Base-by-base conservation (phyloP, 2,329 filamentous ascomycete genomes). In the Metarhizium anisopliae region DNA sequence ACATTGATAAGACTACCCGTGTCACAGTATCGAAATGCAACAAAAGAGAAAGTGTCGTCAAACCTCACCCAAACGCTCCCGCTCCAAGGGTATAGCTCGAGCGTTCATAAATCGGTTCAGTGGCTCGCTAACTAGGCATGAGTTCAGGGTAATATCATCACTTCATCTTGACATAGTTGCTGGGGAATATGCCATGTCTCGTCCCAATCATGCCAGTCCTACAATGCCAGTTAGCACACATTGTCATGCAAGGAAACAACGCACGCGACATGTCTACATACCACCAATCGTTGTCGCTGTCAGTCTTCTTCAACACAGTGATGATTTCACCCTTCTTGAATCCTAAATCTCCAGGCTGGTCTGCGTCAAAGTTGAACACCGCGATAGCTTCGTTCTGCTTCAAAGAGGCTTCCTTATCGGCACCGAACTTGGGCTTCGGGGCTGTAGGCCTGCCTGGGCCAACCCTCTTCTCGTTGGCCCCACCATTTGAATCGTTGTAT, bases 261-360 rank as follows among this genome's bases (percentile, higher is more conserved):
- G 10, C 32, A 35, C 7, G 10, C 32, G 32, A 14, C 25, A 11
- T 47, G 13, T 6, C 50, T 56, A 81, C 83, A 63, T 78, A 87
- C 84, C 93, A 97, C 93, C 93, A 97, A 70, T 97, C 93, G 56
- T 91, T 92, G 57, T 90, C 88, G 63, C 88, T 96, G 4, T 97
- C 90, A 5, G 93, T 97, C 72, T 89, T 88, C 77, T 99, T 96
- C 56, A 95, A 70, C 56, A 99, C 91, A 1, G 91, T 96, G 61
- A 99, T 96, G 56, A 97, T 72, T 35, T 99, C 94, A 20, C 94
- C 94, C 78, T 99, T 99, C 76, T 95, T 96, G 74, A 99, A 99
- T 0, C 87, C 90, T 56, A 97, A 70, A 69, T 99, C 93, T 4
- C 93, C 93, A 0, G 90, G 85, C 70, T 96, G 92, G 65, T 96